Base-by-base conservation (phyloP, 2,329 filamentous ascomycete genomes). In the Neopestalotiopsis rosae region DNA sequence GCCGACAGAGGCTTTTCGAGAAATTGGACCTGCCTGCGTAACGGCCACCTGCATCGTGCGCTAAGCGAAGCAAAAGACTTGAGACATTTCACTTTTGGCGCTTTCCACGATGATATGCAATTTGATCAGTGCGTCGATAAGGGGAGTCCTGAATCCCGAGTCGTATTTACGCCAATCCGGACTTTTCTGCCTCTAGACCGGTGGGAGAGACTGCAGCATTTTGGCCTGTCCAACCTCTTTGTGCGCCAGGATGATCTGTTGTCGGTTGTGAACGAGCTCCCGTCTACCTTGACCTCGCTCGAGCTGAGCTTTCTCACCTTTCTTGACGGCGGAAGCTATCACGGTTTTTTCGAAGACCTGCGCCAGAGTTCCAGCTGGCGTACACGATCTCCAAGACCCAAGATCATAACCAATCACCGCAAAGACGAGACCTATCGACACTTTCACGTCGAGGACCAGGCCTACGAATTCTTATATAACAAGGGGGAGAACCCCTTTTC, bases 11-110 rank as follows among this genome's bases (percentile, higher is more conserved):
- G 14, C 17, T n/a, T 10, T 56, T 38, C 6, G 49, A 56, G 49
- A 10, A 24, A 56, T 24, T 56, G 49, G 49, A 56, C 17, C 17
- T 56, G 17, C 17, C 24, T 56, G 17, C 17, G 49, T 24, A 14
- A 56, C 49, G 49, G 13, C 17, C 49, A 24, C 49, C 49, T 56
- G 5, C 34, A 38, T 38, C 34, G 34, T 32, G 57, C 57, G n/a
- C 57, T 61, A 32, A 28, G 28, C 28, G 57, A 61, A 28, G 57
- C 57, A 28, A 61, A n/a, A 61, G 57, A 61, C 57, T 28, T 61
- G 13, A 14, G 13, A 14, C 57, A 61, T 32, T 14, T 61, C 28
- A 28, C n/a, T 32, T 61, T 61, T 34, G 14, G 6, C 20, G 20
- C 49, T n/a, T 56, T 56, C 20, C 49, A 38, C 34, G 34, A 38